Conservation (phyloP, 306 rosid genomes). For the Malus fusca region DNA sequence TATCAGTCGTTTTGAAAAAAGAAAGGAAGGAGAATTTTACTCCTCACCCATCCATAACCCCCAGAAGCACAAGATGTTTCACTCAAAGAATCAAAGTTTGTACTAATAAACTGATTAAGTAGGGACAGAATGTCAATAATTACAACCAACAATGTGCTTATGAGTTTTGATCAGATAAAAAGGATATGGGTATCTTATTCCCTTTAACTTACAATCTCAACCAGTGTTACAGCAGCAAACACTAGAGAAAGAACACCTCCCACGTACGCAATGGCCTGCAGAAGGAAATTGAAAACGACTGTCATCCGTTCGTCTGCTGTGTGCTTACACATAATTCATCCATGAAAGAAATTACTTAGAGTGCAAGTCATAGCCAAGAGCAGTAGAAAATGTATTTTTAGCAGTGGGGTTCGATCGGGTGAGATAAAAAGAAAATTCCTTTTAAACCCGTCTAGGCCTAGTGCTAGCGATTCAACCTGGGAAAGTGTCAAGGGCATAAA, state of each 20-base stretch:
- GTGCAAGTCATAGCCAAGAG: not conserved
- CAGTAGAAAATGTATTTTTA: not conserved
- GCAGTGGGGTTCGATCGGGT: conserved; percentile 5
- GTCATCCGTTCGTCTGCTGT: conserved; percentile 1
- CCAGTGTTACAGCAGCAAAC: conserved; percentile 68
- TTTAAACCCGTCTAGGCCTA: conserved; percentile 8
- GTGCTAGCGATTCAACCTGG: conserved; percentile 12
- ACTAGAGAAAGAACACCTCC: conserved; percentile 96
- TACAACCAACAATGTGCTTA: not conserved
- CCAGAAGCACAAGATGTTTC: not conserved
- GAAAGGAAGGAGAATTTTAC: too few relatives aligned
- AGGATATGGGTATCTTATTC: not conserved
- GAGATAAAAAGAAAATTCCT: not conserved
- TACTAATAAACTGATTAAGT: not conserved
- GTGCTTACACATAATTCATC: conserved; percentile 5
- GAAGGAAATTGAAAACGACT: conserved; percentile 11
- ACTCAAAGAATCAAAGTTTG: not conserved
- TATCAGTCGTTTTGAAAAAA: too few relatives aligned
- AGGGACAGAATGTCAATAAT: not conserved
- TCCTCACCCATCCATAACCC: too few relatives aligned
- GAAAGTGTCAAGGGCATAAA: conserved; percentile 8
- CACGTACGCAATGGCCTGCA: conserved; percentile 70
- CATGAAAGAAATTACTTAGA: not conserved
- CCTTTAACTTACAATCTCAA: conserved; percentile 58
- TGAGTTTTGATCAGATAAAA: not conserved